Conservation (phyloP, 2,329 filamentous ascomycete species). For the Trichothecium roseum region DNA sequence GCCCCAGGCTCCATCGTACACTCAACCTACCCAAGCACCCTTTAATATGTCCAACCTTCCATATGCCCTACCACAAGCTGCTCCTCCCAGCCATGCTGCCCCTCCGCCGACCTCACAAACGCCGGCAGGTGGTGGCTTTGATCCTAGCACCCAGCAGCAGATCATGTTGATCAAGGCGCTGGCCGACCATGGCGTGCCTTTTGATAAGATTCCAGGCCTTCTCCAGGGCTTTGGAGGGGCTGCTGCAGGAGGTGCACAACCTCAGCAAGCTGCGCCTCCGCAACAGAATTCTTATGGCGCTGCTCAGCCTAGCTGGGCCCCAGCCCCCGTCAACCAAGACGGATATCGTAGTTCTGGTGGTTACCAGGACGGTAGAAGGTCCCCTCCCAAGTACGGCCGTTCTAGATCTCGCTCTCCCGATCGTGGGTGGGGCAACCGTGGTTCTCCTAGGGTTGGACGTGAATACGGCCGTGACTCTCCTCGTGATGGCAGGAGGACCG, state of each 20-base stretch:
- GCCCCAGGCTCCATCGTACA: constrained; percentile 11
- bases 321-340: constrained; percentile 18
- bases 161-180: constrained; percentile 66
- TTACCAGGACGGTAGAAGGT: constrained; percentile 49
- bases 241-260: constrained; percentile 19
- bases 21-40: constrained; percentile 14
- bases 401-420: constrained; percentile 75
- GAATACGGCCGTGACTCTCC: constrained; percentile 62
- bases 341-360: constrained; percentile 43
- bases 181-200: constrained; percentile 62
- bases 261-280: constrained; percentile 27
- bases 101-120: constrained; percentile 24
- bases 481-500: constrained; percentile 38
- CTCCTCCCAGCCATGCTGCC: constrained; percentile 56
- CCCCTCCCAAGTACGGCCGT: constrained; percentile 48
- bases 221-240: constrained; percentile 42
- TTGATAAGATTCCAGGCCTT: constrained; percentile 61
- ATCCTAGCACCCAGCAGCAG: constrained; percentile 56
- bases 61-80: constrained; percentile 63
- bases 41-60: constrained; percentile 1
- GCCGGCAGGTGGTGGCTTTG: constrained; percentile 32
- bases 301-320: constrained; percentile 20
- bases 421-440: constrained; percentile 58
- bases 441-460: constrained; percentile 51
- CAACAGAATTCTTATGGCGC: constrained; percentile 31